A percentile compares a stretch with the other conserved stretches of the same genome.
Evolutionary conservation across 2,329 filamentous ascomycete species (phyloP).

Genomic region (Ascochyta viciae-villosae): DNA sequence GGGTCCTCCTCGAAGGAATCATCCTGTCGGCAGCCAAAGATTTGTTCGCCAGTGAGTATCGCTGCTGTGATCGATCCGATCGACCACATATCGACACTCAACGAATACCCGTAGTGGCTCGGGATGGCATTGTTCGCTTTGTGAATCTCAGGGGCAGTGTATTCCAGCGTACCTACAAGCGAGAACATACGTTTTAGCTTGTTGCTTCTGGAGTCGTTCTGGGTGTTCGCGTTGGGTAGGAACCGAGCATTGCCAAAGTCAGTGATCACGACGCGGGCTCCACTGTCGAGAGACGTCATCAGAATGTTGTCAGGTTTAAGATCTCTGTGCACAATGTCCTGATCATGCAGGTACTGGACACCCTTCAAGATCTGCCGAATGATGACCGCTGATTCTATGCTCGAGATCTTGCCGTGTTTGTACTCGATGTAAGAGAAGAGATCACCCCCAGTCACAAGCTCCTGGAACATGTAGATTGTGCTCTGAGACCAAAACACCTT

Average conservation of each 20-base stretch:
- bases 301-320: conserved; percentile 70
- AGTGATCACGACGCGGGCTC: conserved; percentile 63
- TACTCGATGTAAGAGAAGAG: conserved; percentile 65
- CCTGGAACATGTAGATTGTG: conserved; percentile 67
- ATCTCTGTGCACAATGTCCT: conserved; percentile 66
- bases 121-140: conserved; percentile 36
- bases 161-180: conserved; percentile 63
- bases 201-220: neutral
- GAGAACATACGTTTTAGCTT: conserved; percentile 58
- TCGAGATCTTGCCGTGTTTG: conserved; percentile 55
- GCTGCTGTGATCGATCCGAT: conserved; percentile 63
- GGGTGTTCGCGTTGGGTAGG: conserved; percentile 30
- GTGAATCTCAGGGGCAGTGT: conserved; percentile 61
- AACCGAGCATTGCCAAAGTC: conserved; percentile 66
- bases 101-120: conserved; percentile 58
- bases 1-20: conserved; percentile 35
- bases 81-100: conserved; percentile 68
- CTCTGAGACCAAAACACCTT: conserved; percentile 62
- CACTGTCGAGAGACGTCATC: conserved; percentile 60
- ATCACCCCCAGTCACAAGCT: conserved; percentile 66
- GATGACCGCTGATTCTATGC: conserved; percentile 62
- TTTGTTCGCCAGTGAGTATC: conserved; percentile 58
- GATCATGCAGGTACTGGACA: conserved; percentile 64
- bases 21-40: conserved; percentile 52
- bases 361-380: conserved; percentile 64